Base-by-base conservation (phyloP, 441 rosid genomes). In the Pelargonium citronellum region DNA sequence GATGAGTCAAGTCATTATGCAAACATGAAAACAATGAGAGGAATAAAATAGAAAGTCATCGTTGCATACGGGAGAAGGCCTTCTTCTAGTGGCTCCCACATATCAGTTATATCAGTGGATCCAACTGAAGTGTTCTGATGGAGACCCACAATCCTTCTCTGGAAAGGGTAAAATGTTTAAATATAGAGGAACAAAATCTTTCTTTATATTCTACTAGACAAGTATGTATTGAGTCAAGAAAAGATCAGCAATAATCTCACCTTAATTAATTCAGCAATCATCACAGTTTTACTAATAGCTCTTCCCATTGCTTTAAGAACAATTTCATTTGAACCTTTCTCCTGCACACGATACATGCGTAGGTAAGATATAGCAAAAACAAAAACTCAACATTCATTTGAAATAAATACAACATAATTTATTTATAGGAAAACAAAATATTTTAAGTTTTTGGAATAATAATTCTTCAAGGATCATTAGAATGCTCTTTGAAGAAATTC, bases 221-320 rank as follows among this genome's bases (percentile, higher is more conserved):
- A n/a, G 13, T 58, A 19, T 12, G 22, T 27, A 13, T 27, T 30
- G 61, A 55, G 61, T 0, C 37, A 30, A 30, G 37, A 30, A 30
- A 30, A 3, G 0, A 30, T 30, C 6, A 4, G 37, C 37, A 51
- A 69, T 34, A 3, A 66, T 20, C 34, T 71, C 72, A 87, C 99
- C 91, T 91, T 91, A 63, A 94, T 87, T 15, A 94, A 80, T 85
- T 94, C 99, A 80, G 85, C 97, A 10, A 90, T 90, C 46, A 87
- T 87, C 65, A 92, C 94, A 69, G 91, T 91, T 86, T 95, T 95
- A 78, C 86, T 91, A 75, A 95, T 95, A 78, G 99, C 99, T 80
- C 94, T 86, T 70, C 97, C 97, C 97, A 95, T 91, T 57, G 99
- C 99, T 85, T 95, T 95, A 75, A 95, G 86, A 17, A 85, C 82